Evolutionary conservation across 2,329 filamentous ascomycete genomes (phyloP), one percentile per base, ranked within the genome.

Genomic region (Pezicula radicicola): DNA sequence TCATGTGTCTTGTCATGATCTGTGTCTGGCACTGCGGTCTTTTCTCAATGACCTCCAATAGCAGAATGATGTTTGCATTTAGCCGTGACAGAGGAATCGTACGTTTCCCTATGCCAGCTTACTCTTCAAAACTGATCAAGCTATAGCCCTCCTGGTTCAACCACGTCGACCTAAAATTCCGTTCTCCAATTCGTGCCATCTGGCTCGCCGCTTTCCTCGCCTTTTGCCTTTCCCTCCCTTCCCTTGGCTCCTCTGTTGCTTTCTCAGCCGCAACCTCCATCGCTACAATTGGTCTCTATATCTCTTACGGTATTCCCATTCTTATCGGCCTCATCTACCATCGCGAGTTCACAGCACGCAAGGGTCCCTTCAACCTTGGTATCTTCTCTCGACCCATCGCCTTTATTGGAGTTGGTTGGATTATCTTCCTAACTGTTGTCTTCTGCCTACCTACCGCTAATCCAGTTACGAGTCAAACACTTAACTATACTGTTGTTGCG

Each of bases 1-100:
- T 83, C 6, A 82, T 83, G 66, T 73, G 68, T 1, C 65, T 83
- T 13, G 72, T 83, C 55, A 81, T 83, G 57, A 67, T 83, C 30
- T 83, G 80, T 51, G 77, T 83, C 3, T 84, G 80, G 80, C 80
- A 83, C 61, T 82, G 79, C 53, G 80, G 80, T 0, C 70, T 83
- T 0, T 83, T 84, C 60, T 76, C 72, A 47, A 71, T 84, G 70
- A 83, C 79, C 0, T 75, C 71, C 46, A 82, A 82, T 60, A 76
- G 72, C 37, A 71, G 79, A 25, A 83, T 82, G 79, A 82, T 82
- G 77, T 83, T 81, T 58, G 78, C 78, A 1, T 82, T 83, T 58
- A 70, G 75, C 0, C 72, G 79, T 15, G 79, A 83, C 57, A 70
- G 75, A n/a, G 79, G 78, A 16, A 76, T 83, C 54, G 61, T 63